These are phyloP conservation scores for Monascus purpureus DNA, from an alignment of 495 filamentous ascomycete genomes.

Conservation along the genomic window DNA sequence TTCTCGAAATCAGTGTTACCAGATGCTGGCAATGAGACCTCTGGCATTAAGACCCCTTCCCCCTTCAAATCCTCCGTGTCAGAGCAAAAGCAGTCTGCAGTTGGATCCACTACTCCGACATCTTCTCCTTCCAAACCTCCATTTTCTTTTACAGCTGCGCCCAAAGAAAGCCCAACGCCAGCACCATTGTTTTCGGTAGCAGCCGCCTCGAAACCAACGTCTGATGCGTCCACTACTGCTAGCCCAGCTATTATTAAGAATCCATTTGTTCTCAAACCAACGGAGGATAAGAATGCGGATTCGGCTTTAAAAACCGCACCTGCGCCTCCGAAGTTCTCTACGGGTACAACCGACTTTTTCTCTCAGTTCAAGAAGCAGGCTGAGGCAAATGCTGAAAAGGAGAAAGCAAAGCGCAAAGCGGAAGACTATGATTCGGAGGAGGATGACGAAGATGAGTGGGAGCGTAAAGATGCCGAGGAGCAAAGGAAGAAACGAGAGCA, in stretches of 20 bases:
- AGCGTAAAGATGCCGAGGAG: constrained; percentile 29
- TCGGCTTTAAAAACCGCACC: constrained; percentile 6
- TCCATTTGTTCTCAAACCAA: constrained; percentile 13
- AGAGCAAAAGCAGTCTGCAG: constrained; percentile 5
- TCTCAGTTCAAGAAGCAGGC: constrained; percentile 24
- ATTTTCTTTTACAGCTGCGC: constrained; percentile 5
- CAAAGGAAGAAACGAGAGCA: constrained; percentile 30
- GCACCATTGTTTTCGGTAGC: constrained; percentile 4
- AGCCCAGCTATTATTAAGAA: constrained; percentile 6
- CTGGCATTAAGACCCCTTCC: constrained; percentile 1
- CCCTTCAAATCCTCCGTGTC: constrained; percentile 8
- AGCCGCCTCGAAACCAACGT: constrained; percentile 7
- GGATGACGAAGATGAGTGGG: constrained; percentile 37
- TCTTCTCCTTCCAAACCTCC: constrained; percentile 11
- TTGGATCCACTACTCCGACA: constrained; percentile 10
- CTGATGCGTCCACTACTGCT: constrained; percentile 2
- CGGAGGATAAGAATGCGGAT: constrained; percentile 8
- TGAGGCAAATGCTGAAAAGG: constrained; percentile 20
- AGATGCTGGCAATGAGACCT: neutral
- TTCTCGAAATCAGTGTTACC: constrained; percentile 17
- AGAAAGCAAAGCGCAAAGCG: constrained; percentile 37
- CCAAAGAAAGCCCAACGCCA: constrained; percentile 5
- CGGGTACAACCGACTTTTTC: constrained; percentile 17
- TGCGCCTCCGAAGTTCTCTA: constrained; percentile 19
- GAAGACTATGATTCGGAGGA: constrained; percentile 44